These are phyloP conservation scores for Malus domestica DNA, from an alignment of 306 rosid species.

Conservation along the genomic window DNA sequence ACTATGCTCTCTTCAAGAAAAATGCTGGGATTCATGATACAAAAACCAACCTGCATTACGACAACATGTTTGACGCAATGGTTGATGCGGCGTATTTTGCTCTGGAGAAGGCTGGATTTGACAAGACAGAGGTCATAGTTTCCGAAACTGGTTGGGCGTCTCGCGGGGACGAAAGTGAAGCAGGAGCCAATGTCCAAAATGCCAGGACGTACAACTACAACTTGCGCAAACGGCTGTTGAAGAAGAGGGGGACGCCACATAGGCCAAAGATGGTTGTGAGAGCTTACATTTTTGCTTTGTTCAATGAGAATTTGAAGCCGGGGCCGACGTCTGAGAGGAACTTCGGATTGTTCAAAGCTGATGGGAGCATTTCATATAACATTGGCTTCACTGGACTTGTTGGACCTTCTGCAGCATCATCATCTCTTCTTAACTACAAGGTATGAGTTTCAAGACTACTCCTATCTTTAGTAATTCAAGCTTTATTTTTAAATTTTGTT, in stretches of 20 bases:
- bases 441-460: constrained; percentile 22
- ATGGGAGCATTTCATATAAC: constrained; percentile 83
- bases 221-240: constrained; percentile 46
- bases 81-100: constrained; percentile 85
- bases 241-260: constrained; percentile 84
- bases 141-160: constrained; percentile 98
- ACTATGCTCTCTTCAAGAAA: constrained; percentile 68
- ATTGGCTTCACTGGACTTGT: constrained; percentile 80
- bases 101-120: constrained; percentile 66
- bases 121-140: constrained; percentile 67
- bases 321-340: constrained; percentile 93
- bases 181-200: constrained; percentile 49
- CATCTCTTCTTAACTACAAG: constrained; percentile 63
- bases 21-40: constrained; percentile 63
- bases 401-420: constrained; percentile 50
- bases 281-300: constrained; percentile 83
- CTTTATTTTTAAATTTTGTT: not conserved
- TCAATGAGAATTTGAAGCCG: constrained; percentile 80
- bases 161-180: constrained; percentile 58
- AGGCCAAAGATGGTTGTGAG: constrained; percentile 54
- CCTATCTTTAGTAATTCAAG: not conserved
- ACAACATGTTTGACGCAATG: constrained; percentile 80
- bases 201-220: constrained; percentile 66
- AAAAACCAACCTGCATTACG: constrained; percentile 70
- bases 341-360: constrained; percentile 83